Conservation (phyloP, 176 grass and related monocot species). For the Eremochloa ophiuroides region DNA sequence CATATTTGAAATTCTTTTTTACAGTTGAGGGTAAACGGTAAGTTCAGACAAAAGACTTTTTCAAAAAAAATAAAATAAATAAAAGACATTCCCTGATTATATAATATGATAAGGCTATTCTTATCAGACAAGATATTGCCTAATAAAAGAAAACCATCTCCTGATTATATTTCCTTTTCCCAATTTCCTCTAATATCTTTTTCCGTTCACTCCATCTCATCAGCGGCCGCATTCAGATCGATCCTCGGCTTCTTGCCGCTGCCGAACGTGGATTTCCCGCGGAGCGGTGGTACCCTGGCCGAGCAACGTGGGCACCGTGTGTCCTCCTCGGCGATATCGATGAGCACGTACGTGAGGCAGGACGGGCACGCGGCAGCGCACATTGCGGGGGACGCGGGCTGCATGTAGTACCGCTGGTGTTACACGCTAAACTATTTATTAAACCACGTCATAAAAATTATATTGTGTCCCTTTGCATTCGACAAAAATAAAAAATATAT, state of each 20-base stretch:
- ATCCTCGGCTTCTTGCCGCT: slow-evolving; percentile 48
- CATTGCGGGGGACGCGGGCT: slow-evolving; percentile 19
- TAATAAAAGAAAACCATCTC: neutral
- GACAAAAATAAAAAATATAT: too few species aligned
- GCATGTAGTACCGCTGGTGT: too few species aligned
- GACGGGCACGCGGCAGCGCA: slow-evolving; percentile 47
- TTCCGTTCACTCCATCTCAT: slow-evolving; percentile 37
- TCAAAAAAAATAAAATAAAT: too few species aligned
- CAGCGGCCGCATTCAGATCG: slow-evolving; percentile 50
- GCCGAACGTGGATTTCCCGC: neutral
- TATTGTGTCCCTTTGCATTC: too few species aligned
- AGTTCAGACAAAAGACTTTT: too few species aligned
- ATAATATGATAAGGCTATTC: neutral
- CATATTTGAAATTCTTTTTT: too few species aligned
- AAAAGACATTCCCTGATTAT: too few species aligned
- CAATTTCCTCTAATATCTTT: neutral
- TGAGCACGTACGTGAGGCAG: slow-evolving; percentile 75
- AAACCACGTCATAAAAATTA: too few species aligned
- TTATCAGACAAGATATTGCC: neutral
- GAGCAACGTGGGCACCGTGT: slow-evolving; percentile 61
- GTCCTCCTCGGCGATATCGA: slow-evolving; percentile 30
- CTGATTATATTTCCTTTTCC: neutral
- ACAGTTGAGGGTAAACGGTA: too few species aligned
- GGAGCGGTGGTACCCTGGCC: slow-evolving; percentile 39
- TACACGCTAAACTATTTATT: too few species aligned